These are phyloP conservation scores for Zalerion maritima DNA, from an alignment of 495 filamentous ascomycete species.

Conservation along the genomic window DNA sequence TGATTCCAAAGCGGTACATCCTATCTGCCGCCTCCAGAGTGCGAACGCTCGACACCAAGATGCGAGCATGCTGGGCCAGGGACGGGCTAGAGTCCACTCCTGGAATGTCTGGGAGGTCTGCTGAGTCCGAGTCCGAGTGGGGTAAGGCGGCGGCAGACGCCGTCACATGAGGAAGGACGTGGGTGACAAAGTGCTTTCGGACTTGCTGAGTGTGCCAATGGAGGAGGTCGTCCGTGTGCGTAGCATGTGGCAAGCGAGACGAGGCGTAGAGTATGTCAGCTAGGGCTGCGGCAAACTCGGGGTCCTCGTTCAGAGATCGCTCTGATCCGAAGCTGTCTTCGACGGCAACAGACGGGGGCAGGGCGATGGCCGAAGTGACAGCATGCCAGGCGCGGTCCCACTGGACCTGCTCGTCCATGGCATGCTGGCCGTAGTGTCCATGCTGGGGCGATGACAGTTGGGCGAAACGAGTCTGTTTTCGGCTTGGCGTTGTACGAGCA, in stretches of 20 bases:
- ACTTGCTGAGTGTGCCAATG: constrained; percentile 38
- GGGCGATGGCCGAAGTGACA: constrained; percentile 45
- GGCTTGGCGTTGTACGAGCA: too few relatives aligned
- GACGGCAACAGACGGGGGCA: constrained; percentile 34
- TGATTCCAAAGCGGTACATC: constrained; percentile 34
- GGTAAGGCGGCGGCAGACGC: constrained; percentile 16
- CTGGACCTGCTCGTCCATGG: constrained; percentile 35
- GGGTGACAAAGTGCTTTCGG: constrained; percentile 32
- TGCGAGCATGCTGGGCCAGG: constrained; percentile 23
- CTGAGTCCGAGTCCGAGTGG: constrained; percentile 4
- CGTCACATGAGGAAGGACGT: constrained; percentile 33
- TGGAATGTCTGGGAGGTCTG: too few relatives aligned
- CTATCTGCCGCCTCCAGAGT: constrained; percentile 34
- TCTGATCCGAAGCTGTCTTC: constrained; percentile 24
- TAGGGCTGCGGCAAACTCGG: constrained; percentile 28
- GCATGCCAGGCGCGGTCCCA: constrained; percentile 58
- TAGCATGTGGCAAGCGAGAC: constrained; percentile 24
- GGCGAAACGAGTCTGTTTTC: too few relatives aligned
- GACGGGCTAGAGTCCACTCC: too few relatives aligned
- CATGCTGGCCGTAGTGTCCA: too few relatives aligned
- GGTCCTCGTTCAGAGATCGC: constrained; percentile 14
- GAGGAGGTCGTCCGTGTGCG: constrained; percentile 32
- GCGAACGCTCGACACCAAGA: constrained; percentile 30
- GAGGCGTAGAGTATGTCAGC: constrained; percentile 24
- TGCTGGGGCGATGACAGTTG: too few relatives aligned